phyloP scores from a whole-genome alignment of 306 rosid genomes.

The Acacia crassicarpa region DNA sequence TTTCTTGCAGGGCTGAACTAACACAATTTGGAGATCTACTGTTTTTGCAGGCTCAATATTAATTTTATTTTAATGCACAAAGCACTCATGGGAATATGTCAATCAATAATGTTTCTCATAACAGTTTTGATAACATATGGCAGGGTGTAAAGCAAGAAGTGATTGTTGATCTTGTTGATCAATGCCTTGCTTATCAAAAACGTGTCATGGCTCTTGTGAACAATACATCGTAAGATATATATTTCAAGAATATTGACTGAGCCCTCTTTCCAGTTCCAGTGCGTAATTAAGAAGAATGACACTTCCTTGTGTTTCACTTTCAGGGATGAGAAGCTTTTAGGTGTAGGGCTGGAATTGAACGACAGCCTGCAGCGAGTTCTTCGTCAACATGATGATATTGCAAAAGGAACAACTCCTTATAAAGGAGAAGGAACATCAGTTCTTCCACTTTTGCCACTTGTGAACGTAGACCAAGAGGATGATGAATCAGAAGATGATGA shows the following conservation, averaged over 20 bases:
- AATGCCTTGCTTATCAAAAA: constrained; percentile 85
- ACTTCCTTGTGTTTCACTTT: constrained; percentile 35
- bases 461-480: constrained; percentile 79
- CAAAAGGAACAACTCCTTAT: constrained; percentile 48
- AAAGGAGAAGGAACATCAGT: constrained; percentile 58
- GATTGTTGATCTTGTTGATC: constrained; percentile 94
- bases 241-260: neutral
- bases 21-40: constrained; percentile 8
- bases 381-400: constrained; percentile 67
- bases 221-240: constrained; percentile 58
- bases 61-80: neutral
- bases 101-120: constrained; percentile 17
- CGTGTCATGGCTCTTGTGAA: constrained; percentile 93
- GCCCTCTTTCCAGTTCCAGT: constrained; percentile 10
- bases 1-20: neutral
- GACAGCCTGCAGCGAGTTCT: constrained; percentile 88
- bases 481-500: constrained; percentile 87
- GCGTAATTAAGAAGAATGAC: constrained; percentile 30
- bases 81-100: constrained; percentile 9
- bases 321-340: constrained; percentile 84
- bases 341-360: constrained; percentile 77
- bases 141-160: constrained; percentile 92
- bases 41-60: neutral
- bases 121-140: constrained; percentile 33
- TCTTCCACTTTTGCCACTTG: constrained; percentile 64